Evolutionary conservation across 805 yeast genomes (phyloP), one percentile per base, ranked within the genome.

Genomic region (Candida easanensis): DNA sequence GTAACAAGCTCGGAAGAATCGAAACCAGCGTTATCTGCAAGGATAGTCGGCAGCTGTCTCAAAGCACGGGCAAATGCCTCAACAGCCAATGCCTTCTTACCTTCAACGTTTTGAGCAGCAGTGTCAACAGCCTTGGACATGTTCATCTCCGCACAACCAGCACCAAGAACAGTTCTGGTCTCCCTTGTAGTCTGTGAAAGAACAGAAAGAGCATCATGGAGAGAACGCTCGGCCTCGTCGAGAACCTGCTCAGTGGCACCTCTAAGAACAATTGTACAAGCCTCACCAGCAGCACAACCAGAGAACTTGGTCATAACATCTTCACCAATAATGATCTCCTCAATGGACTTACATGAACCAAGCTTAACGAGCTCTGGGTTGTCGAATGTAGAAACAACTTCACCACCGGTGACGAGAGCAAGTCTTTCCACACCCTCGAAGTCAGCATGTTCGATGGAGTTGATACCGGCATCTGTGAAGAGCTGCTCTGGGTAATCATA

Each of bases 41-140:
- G 73, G 49, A 93, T 90, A 2, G 95, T 88, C 46, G 99, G 99
- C 51, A 93, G 74, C 65, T 89, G 96, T 66, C 97, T 82, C 59
- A 93, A 74, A 6, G 98, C 98, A 50, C 84, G 80, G 16, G 95
- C 97, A 70, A 88, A 93, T 2, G 96, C 83, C 66, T 91, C 98
- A 44, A 93, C 82, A 3, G 99, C 99, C 39, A 93, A 71, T 2
- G 97, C 84, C 60, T 86, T 88, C 70, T 93, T 93, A 54, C 98
- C 98, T 25, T 85, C 83, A 55, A 84, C 90, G 60, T 86, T 88
- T 59, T 90, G 95, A 15, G 97, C 97, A 66, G 93, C 91, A 62
- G 88, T 91, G 65, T 93, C 99, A 61, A 93, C 98, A 11, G 98
- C 97, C 65, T 86, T 88, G 15, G 97, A 85, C 99, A 93, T 93